Percentiles rank a stretch among this genome's conserved stretches.
Conservation (phyloP, 2,329 filamentous ascomycete genomes). For the Sporothrix phasma region DNA sequence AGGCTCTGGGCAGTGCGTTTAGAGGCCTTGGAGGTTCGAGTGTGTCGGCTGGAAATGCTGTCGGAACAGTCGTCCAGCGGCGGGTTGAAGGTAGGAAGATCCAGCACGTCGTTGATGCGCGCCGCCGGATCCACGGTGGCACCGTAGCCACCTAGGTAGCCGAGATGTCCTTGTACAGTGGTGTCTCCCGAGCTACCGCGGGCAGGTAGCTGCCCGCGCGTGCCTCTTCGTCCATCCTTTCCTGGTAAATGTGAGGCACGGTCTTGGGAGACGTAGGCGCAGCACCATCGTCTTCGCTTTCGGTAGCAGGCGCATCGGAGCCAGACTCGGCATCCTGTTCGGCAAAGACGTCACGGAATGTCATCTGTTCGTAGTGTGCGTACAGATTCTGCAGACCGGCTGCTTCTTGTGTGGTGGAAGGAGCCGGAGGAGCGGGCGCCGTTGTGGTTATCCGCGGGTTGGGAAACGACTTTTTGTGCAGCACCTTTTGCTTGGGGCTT, state of each 20-base stretch:
- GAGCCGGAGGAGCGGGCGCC: neutral
- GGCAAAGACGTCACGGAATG: conserved; percentile 35
- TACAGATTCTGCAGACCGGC: conserved; percentile 41
- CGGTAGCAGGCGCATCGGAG: neutral
- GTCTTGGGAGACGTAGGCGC: neutral
- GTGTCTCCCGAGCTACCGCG: neutral
- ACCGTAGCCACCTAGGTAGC: conserved; percentile 8
- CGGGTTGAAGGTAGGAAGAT: conserved; percentile 23
- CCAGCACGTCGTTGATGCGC: neutral
- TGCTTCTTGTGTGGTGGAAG: conserved; percentile 14
- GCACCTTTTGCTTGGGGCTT: neutral
- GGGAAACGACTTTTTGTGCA: neutral
- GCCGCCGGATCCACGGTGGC: neutral
- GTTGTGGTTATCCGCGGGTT: neutral
- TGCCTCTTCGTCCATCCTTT: neutral
- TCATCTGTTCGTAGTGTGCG: conserved; percentile 49
- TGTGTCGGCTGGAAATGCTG: conserved; percentile 47
- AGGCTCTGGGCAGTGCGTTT: conserved; percentile 39
- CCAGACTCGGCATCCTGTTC: conserved; percentile 11
- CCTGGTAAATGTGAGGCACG: neutral
- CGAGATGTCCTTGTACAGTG: conserved; percentile 11
- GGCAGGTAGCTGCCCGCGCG: neutral
- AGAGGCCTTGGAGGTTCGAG: conserved; percentile 44
- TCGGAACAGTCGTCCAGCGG: conserved; percentile 35
- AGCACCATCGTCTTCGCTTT: neutral